Conservation (phyloP, 345 rosid species). For the Syzygium aqueum region DNA sequence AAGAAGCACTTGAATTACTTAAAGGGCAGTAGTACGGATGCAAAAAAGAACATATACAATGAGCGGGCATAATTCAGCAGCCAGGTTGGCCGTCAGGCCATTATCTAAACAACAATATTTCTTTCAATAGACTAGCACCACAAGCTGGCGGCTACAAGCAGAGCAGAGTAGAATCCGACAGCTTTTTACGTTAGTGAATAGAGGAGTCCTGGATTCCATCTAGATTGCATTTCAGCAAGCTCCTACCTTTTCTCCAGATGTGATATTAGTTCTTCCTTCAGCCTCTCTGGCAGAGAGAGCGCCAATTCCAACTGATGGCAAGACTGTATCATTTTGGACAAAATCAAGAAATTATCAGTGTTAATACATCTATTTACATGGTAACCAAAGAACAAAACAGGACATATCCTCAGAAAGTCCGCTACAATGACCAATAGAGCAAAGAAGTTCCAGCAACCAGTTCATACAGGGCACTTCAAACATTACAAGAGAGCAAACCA, state of each 20-base stretch:
- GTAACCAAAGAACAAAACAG: neutral
- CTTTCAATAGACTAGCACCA: neutral
- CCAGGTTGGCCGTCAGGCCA: neutral
- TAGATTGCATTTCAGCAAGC: neutral
- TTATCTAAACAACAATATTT: neutral
- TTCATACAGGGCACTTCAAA: neutral
- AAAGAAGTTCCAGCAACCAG: neutral
- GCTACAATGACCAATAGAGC: neutral
- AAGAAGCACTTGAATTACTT: neutral
- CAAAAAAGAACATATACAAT: neutral
- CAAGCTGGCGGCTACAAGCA: neutral
- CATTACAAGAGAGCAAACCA: neutral
- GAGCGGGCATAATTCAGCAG: neutral
- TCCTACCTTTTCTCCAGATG: conserved; percentile 85
- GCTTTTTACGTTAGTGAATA: neutral
- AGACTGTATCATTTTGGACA: conserved; percentile 27
- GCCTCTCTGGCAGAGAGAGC: conserved; percentile 96
- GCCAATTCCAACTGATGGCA: conserved; percentile 95
- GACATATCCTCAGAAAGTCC: neutral
- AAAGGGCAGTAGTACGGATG: neutral
- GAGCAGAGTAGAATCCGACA: neutral
- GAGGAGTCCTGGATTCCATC: neutral
- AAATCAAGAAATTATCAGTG: neutral
- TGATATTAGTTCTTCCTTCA: conserved; percentile 81
- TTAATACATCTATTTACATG: neutral